Base-by-base conservation (phyloP, 371 early-diverging fungal genomes). In the Mucor velutinosus region DNA sequence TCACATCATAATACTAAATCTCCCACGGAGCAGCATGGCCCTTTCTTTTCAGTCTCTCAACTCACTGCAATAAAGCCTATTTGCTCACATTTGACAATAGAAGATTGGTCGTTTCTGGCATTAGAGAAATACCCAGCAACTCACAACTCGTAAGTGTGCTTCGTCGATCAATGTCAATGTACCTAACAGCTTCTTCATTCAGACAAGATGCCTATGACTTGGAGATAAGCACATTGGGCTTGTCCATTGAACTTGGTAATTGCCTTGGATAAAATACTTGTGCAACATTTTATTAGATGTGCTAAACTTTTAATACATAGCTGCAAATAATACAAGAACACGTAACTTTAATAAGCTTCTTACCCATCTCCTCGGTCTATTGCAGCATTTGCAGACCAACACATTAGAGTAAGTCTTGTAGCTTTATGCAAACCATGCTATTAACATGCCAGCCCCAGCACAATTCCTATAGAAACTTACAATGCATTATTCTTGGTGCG, bases 131-230 rank as follows among this genome's bases (percentile, higher is more conserved):
- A 80, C 58, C 86, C 86, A 32, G 60, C 78, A 29, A 73, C 81
- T 29, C 75, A 72, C 58, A 76, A 80, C 33, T 67, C 81, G 87
- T 86, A 76, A 78, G 75, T 39, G 6, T 14, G 14, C 19, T 61
- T 35, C 25, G 14, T 62, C 32, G 51, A n/a, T 39, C 33, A 5
- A 17, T 33, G 33, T 1, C 0, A 45, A 65, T 14, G 41, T 17
- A 39, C 6, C 30, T 29, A 30, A 57, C 27, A 32, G 37, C 15
- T 43, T 37, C 5, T 33, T 33, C 23, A 37, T 27, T 7, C 72
- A 90, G 92, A 41, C 90, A 92, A 69, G 89, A 89, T 75, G 88
- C 89, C 21, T 89, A 86, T 74, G 92, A 91, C 66, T 70, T 92
- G 55, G 92, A 92, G 61, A 89, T 89, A 87, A 86, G 84, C 15